These are phyloP conservation scores for Hypoxylon intermedium DNA, from an alignment of 495 filamentous ascomycete species.

Conservation along the genomic window DNA sequence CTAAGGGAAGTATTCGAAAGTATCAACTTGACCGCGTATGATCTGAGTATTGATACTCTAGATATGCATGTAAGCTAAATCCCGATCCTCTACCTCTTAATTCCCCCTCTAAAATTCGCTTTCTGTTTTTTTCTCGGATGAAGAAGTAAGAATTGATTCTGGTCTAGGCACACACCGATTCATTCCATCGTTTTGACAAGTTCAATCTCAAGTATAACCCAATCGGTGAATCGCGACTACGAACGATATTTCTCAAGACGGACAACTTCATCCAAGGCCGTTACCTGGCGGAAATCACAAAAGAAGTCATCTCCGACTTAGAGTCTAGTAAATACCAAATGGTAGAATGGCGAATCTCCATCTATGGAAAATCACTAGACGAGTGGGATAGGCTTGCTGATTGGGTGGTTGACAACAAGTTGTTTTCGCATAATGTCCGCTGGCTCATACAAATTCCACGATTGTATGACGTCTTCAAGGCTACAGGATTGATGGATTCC, in stretches of 20 bases:
- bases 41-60: conserved; percentile 96
- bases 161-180: conserved; percentile 87
- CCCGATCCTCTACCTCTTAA: no score
- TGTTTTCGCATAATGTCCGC: conserved; percentile 95
- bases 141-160: conserved; percentile 6
- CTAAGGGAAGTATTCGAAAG: conserved; percentile 94
- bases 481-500: conserved; percentile 79
- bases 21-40: conserved; percentile 95
- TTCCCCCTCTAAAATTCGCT: no score
- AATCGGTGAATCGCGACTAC: conserved; percentile 90
- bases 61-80: conserved; percentile 85
- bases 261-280: conserved; percentile 97
- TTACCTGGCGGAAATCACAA: conserved; percentile 96
- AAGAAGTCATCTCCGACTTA: conserved; percentile 96
- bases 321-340: conserved; percentile 99
- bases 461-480: conserved; percentile 94
- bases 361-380: conserved; percentile 88
- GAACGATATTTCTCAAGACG: conserved; percentile 97
- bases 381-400: conserved; percentile 98
- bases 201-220: conserved; percentile 99
- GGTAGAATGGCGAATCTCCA: conserved; percentile 98
- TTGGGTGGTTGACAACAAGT: conserved; percentile 99
- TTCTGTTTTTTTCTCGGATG: neutral
- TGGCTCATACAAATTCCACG: conserved; percentile 97
- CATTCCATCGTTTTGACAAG: conserved; percentile 98